Evolutionary conservation across 1,139 yeast genomes (phyloP).

Genomic region (Oligophagozyma castellii): DNA sequence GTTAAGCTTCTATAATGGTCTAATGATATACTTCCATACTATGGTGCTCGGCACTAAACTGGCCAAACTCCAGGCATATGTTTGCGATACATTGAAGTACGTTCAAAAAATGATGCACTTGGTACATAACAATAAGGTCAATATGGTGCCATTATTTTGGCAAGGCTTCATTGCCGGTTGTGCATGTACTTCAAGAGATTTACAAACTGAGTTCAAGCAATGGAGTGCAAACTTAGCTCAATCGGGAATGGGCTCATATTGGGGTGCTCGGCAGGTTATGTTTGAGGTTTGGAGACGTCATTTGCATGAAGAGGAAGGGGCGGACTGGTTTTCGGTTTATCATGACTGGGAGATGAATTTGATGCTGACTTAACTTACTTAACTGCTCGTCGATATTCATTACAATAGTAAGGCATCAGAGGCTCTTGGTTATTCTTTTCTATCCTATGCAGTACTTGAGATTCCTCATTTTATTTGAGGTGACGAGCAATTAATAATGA

Average conservation of each 20-base stretch:
- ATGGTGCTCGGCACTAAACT: conserved; percentile 43
- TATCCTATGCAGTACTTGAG: no score
- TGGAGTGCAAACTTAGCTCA: conserved; percentile 77
- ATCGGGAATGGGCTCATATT: conserved; percentile 67
- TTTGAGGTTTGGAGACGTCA: conserved; percentile 78
- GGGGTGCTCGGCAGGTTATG: conserved; percentile 79
- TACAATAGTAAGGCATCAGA: no score
- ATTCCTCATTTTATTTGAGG: no score
- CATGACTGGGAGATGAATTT: conserved; percentile 78
- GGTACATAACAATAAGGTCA: conserved; percentile 39
- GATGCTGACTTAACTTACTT: conserved; percentile 33
- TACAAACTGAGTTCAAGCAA: conserved; percentile 54
- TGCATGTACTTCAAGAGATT: conserved; percentile 46
- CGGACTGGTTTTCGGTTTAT: conserved; percentile 68
- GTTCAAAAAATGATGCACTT: conserved; percentile 49
- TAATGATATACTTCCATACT: conserved; percentile 63
- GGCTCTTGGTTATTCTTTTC: no score
- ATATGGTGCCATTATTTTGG: conserved; percentile 72
- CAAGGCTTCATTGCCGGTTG: conserved; percentile 87
- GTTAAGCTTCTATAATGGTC: conserved; percentile 63
- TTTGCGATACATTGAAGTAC: conserved; percentile 47
- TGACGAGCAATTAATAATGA: no score
- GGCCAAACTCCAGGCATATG: conserved; percentile 35
- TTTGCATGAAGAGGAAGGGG: conserved; percentile 40
- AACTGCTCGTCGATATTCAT: no score